These are phyloP conservation scores for Mesembryanthemum crystallinum DNA, from an alignment of 148 eudicot species.

Conservation along the genomic window DNA sequence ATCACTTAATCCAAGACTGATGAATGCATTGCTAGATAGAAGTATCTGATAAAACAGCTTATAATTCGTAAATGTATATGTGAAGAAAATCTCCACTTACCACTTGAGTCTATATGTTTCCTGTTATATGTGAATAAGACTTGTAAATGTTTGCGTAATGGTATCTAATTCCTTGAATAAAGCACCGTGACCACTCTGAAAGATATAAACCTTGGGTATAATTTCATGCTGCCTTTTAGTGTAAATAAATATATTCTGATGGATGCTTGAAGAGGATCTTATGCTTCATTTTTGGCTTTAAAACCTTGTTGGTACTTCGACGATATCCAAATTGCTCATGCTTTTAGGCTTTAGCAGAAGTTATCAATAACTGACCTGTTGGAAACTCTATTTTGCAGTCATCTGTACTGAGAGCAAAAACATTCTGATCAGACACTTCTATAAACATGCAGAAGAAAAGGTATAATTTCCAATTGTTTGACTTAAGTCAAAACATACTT, in stretches of 20 bases:
- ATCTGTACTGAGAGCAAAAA: conserved; percentile 68
- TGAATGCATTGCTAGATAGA: neutral
- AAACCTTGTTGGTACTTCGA: neutral
- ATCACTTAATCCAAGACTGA: neutral
- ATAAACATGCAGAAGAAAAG: conserved; percentile 78
- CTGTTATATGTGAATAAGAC: no score
- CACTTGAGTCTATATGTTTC: neutral
- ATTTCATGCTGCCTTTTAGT: neutral
- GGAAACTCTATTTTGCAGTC: conserved; percentile 41
- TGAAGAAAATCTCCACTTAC: neutral
- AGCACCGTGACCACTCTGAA: neutral
- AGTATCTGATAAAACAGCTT: neutral
- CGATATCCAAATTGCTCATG: neutral
- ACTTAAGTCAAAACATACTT: neutral
- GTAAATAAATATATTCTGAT: neutral
- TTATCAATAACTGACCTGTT: conserved; percentile 10
- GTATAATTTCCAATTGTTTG: conserved; percentile 27
- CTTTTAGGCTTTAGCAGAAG: neutral
- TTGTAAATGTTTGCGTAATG: neutral
- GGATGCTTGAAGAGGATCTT: neutral
- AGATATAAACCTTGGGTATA: neutral
- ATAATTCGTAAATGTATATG: neutral
- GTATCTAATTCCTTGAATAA: neutral
- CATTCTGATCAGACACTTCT: conserved; percentile 71
- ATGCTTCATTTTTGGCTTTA: neutral